These are phyloP conservation scores for Tolypocladium amazonense DNA, from an alignment of 2,329 filamentous ascomycete species.

Conservation along the genomic window DNA sequence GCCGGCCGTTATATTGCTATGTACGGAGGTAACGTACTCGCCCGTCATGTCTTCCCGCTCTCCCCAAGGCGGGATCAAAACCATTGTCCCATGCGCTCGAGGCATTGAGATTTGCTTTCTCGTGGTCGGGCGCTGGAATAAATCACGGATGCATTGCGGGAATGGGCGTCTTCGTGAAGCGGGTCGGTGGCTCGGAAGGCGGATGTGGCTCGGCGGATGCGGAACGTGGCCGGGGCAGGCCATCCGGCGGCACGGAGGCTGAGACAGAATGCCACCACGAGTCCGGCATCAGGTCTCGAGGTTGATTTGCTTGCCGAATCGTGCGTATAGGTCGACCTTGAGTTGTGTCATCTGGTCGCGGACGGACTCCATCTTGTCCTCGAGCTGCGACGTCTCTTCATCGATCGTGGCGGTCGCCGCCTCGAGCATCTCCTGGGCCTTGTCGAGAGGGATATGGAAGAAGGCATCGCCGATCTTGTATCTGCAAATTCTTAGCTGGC, in stretches of 20 bases:
- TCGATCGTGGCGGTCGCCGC: constrained; percentile 64
- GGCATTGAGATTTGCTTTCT: too few relatives aligned
- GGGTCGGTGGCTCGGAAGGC: not conserved
- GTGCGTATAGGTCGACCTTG: constrained; percentile 86
- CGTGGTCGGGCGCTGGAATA: not conserved
- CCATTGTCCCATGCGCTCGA: not conserved
- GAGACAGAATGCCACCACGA: not conserved
- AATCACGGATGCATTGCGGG: not conserved
- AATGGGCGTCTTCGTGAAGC: not conserved
- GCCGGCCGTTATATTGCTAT: not conserved
- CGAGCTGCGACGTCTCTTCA: constrained; percentile 61
- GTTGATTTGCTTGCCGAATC: constrained; percentile 96
- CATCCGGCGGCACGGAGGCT: not conserved
- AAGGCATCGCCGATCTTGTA: constrained; percentile 98
- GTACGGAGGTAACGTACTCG: not conserved
- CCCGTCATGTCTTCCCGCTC: not conserved
- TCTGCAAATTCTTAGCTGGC: constrained; percentile 32
- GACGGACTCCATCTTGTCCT: constrained; percentile 64
- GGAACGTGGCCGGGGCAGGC: not conserved
- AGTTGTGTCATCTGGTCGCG: constrained; percentile 82
- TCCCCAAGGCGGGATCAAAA: not conserved
- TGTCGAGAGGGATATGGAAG: constrained; percentile 70
- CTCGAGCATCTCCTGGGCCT: constrained; percentile 78
- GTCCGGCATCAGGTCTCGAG: constrained; percentile 60
- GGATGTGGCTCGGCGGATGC: not conserved